Evolutionary conservation across 257 asterid genomes (phyloP).

Genomic region (Striga asiatica): DNA sequence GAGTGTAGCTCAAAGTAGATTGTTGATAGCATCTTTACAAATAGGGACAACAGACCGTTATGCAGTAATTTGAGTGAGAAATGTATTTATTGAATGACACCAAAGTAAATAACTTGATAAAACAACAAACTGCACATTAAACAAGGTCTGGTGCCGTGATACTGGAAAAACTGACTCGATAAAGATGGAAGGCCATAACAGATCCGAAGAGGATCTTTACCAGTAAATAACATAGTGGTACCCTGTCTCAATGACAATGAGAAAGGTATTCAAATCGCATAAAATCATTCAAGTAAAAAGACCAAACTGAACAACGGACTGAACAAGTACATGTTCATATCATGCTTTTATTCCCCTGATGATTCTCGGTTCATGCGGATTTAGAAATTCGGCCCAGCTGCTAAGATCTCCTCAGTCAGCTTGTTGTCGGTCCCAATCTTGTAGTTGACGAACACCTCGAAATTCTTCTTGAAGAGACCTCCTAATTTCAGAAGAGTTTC

Average conservation of each 20-base stretch:
- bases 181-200: background rate
- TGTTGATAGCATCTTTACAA: no score
- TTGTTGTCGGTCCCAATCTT: conserved; percentile 62
- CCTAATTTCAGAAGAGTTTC: conserved; percentile 63
- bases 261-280: background rate
- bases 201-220: background rate
- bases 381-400: conserved; percentile 77
- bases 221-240: background rate
- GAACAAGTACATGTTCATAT: no score
- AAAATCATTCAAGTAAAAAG: background rate
- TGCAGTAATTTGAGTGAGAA: no score
- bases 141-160: background rate
- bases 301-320: background rate
- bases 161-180: no score
- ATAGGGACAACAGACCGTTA: no score
- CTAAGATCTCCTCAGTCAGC: conserved; percentile 61
- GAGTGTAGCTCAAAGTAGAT: no score
- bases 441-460: conserved; percentile 54
- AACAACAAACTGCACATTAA: no score
- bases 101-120: background rate
- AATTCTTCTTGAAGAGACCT: conserved; percentile 76
- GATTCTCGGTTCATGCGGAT: background rate
- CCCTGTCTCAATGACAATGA: background rate
- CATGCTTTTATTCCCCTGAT: background rate
- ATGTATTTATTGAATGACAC: no score